Conservation (phyloP, 176 grass and related monocot species). For the Stipa capillata region DNA sequence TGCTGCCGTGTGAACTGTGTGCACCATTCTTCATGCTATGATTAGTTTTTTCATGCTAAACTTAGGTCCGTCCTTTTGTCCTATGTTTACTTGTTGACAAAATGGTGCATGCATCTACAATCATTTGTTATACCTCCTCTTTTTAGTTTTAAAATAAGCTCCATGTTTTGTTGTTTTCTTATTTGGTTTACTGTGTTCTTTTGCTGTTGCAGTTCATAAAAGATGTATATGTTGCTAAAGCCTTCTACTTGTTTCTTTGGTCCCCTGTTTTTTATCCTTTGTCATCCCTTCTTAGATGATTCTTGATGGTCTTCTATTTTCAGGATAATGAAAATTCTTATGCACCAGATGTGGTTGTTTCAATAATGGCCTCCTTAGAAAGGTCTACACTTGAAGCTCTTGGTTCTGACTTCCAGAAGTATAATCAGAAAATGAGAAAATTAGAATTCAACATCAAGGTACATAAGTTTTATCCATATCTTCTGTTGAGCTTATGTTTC, state of each 20-base stretch:
- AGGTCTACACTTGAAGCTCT: slow-evolving; percentile 58
- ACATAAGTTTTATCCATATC: background rate
- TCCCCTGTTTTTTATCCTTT: background rate
- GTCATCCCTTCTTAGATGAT: background rate
- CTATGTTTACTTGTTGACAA: background rate
- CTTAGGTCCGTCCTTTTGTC: background rate
- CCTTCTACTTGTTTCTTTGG: slow-evolving; percentile 1
- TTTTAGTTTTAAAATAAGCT: background rate
- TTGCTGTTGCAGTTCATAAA: background rate
- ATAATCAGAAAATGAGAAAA: slow-evolving; percentile 96
- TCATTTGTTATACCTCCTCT: background rate
- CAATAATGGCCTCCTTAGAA: slow-evolving; percentile 65
- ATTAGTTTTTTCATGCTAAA: background rate
- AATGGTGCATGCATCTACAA: background rate
- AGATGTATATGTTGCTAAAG: background rate
- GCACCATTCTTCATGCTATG: background rate
- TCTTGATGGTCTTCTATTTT: slow-evolving; percentile 17
- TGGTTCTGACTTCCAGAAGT: slow-evolving; percentile 50
- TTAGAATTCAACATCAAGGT: slow-evolving; percentile 91
- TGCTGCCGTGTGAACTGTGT: background rate
- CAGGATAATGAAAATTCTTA: slow-evolving; percentile 61
- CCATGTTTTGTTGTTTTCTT: background rate
- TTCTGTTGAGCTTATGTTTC: background rate
- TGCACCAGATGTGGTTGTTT: slow-evolving; percentile 53
- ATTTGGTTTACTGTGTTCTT: background rate